Evolutionary conservation across 1,139 yeast species (phyloP).

Genomic region (Diutina catenulata): DNA sequence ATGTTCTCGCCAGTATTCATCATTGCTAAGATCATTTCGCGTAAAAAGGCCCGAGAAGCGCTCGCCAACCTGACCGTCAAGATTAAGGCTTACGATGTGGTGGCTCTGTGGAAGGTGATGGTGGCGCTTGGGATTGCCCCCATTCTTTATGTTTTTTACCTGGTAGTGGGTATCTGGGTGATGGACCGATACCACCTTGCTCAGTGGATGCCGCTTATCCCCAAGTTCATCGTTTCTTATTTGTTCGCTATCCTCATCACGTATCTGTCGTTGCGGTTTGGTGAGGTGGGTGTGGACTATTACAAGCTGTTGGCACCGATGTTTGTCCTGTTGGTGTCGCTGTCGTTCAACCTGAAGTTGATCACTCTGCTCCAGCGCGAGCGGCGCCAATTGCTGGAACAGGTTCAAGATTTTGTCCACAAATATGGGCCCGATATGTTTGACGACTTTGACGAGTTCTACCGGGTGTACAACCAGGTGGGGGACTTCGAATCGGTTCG

Average conservation of each 20-base stretch:
- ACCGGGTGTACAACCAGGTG: conserved; percentile 16
- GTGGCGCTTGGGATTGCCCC: conserved; percentile 36
- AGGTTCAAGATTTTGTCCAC: conserved; percentile 59
- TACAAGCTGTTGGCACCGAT: conserved; percentile 29
- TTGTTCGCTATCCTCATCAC: conserved; percentile 32
- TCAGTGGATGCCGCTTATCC: conserved; percentile 9
- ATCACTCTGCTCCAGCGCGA: conserved; percentile 43
- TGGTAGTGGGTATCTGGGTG: conserved; percentile 14
- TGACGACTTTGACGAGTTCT: conserved; percentile 41
- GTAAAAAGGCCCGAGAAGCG: conserved; percentile 28
- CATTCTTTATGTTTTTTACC: conserved; percentile 28
- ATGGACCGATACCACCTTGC: conserved; percentile 8
- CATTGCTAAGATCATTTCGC: conserved; percentile 23
- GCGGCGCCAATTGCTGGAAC: conserved; percentile 41
- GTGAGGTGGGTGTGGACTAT: conserved; percentile 31
- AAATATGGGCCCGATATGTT: conserved; percentile 66
- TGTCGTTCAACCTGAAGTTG: conserved; percentile 24
- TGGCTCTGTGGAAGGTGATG: conserved; percentile 36
- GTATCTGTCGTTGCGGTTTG: conserved; percentile 28
- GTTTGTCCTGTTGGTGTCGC: conserved; percentile 26
- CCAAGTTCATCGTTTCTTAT: conserved; percentile 23
- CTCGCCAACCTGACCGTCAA: conserved; percentile 32
- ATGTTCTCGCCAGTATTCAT: conserved; percentile 35
- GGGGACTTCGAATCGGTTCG: not conserved
- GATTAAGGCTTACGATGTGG: conserved; percentile 33